Evolutionary conservation across 371 early-diverging fungal species (phyloP).

Genomic region (Apophysomyces sp.): DNA sequence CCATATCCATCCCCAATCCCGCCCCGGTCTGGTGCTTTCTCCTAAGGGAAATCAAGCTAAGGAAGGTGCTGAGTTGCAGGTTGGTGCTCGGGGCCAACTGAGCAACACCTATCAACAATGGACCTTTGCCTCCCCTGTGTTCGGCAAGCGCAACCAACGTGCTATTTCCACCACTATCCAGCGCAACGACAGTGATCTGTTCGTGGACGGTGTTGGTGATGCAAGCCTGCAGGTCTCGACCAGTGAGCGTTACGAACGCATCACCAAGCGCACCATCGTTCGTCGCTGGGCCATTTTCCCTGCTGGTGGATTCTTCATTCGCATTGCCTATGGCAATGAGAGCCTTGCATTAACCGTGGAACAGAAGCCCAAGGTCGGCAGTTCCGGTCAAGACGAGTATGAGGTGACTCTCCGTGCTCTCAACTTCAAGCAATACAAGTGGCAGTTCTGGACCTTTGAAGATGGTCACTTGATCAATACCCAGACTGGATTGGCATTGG

Average conservation of each 20-base stretch:
- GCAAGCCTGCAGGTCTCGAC: conserved; percentile 13
- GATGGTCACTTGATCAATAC: conserved; percentile 56
- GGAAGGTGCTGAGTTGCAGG: conserved; percentile 27
- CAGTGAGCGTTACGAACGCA: conserved; percentile 30
- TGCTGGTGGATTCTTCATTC: conserved; percentile 35
- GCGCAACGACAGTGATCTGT: conserved; percentile 1
- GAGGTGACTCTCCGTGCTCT: conserved; percentile 31
- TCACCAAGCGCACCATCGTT: conserved; percentile 27
- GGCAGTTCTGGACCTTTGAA: conserved; percentile 53
- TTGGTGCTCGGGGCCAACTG: conserved; percentile 30
- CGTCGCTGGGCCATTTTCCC: conserved; percentile 51
- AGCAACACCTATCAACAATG: conserved; percentile 34
- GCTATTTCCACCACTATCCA: not conserved
- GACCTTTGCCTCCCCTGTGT: conserved; percentile 39
- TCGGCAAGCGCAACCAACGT: conserved; percentile 17
- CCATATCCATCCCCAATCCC: conserved; percentile 38
- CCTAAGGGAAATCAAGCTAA: conserved; percentile 15
- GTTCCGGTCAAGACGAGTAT: conserved; percentile 22
- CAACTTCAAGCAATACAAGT: conserved; percentile 41
- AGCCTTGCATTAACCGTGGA: conserved; percentile 42
- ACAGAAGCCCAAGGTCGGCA: conserved; percentile 9
- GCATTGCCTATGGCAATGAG: conserved; percentile 23
- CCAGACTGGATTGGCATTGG: conserved; percentile 53
- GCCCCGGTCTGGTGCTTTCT: conserved; percentile 32
- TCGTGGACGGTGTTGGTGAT: conserved; percentile 28